Base-by-base conservation (phyloP, 768 basidiomycete genomes). In the Rickenella mellea region DNA sequence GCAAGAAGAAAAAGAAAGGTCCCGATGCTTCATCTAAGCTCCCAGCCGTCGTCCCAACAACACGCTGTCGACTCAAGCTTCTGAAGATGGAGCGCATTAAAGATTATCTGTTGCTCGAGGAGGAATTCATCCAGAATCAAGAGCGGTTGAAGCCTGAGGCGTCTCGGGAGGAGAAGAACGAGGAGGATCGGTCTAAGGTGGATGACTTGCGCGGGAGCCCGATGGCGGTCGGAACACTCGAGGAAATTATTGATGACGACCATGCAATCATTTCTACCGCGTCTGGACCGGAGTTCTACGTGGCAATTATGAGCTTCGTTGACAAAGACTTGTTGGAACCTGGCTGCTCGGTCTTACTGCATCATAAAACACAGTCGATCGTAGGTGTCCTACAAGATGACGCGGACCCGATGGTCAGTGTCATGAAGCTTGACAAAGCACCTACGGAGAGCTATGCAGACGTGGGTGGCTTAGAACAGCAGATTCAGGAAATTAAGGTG, bases 381-480 rank as follows among this genome's bases (percentile, higher is more conserved):
- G 87, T 98, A 41, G 96, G 96, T 53, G 94, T 98, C 20, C 69
- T 99, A 31, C 83, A 89, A 48, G 94, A 99, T 56, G 94, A 99
- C 56, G 71, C 83, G 10, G 89, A 99, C 57, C 96, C 96, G 4
- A 76, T 96, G 67, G 93, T 98, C 51, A 94, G 81, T 57, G 87
- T 97, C 56, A 98, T 98, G 93, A 96, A 97, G 59, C 76, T 98
- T 39, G 93, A 98, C 72, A 98, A 99, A 68, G 93, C 94, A 3
- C 96, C 96, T 1, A 96, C 92, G 15, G 96, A 98, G 64, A 94
- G 90, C 52, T 99, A 99, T 61, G 92, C 94, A 10, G 96, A 98
- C 56, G 86, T 99, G 52, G 96, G 96, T 70, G 96, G 94, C 36
- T 70, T 99, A 11, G 96, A 99, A 60, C 71, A 72, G 26, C 96